Base-by-base conservation (phyloP, 2,329 filamentous ascomycete species). In the Lomentospora prolificans region DNA sequence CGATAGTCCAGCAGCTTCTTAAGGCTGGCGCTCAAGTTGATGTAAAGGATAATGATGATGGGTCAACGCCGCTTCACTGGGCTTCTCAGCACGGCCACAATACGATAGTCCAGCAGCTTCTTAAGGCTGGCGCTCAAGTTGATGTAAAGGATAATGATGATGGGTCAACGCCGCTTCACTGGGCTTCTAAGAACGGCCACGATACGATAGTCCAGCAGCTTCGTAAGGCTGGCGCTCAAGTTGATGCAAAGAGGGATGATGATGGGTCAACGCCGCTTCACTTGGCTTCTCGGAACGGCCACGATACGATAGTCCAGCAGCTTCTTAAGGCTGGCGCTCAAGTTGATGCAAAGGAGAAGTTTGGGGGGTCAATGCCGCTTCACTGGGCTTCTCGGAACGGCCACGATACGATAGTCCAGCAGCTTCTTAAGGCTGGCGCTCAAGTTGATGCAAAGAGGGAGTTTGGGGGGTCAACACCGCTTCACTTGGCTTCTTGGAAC, bases 311-410 rank as follows among this genome's bases (percentile, higher is more conserved):
- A 7, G 22, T 54, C 24, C 28, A 51, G 30, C 51, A 54, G 41
- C 54, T 58, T 3, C 39, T 58, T 17, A 39, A 31, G 3, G 50
- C 51, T 27, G 33, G 41, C 30, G 50, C 52, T 22, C 33, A 53
- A 24, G 30, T 48, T 9, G 28, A 56, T 31, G 39, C 30, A 4
- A 39, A 52, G 46, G 14, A 30, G 36, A 8, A 27, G 6, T 12
- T 8, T n/a, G 6, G 12, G 6, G 46, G 46, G 24, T 19, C 19
- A 10, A 53, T 25, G 22, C 17, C 51, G 12, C 25, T 53, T 12
- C n/a, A 24, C 4, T 27, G 14, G 10, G 51, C 51, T 28, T 22
- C 19, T 5, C 5, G 14, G 30, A 3, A 24, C 12, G 51, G 51
- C 30, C 19, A 53, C 22, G 51, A 39, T 12, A 33, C 30, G 30